Conservation (phyloP, 129 eudicot genomes). For the Helianthus annuus region HanXRQr2.0-SUNRISE NC_035433.2:136030949-136031448, state of each 20-base stretch:
- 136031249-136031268: constrained; percentile 67
- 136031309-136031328: constrained; percentile 61
- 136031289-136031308: constrained; percentile 77
- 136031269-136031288: constrained; percentile 88
- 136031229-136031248: constrained; percentile 69
- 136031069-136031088: constrained; percentile 46
- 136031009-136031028: constrained; percentile 63
- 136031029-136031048: constrained; percentile 36
- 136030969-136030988: constrained; percentile 47
- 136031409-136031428: neutral
- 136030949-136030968: constrained; percentile 50
- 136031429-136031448: neutral
- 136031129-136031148: constrained; percentile 74
- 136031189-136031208: constrained; percentile 36
- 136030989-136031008: constrained; percentile 74
- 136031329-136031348: neutral
- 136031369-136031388: neutral
- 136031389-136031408: neutral
- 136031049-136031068: constrained; percentile 24
- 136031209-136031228: constrained; percentile 51
- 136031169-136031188: constrained; percentile 61
- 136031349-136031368: neutral
- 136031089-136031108: constrained; percentile 44
- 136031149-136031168: constrained; percentile 79
- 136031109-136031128: constrained; percentile 46